Base-by-base conservation (phyloP, 2,329 filamentous ascomycete species). In the Cladosporium colombiae region DNA sequence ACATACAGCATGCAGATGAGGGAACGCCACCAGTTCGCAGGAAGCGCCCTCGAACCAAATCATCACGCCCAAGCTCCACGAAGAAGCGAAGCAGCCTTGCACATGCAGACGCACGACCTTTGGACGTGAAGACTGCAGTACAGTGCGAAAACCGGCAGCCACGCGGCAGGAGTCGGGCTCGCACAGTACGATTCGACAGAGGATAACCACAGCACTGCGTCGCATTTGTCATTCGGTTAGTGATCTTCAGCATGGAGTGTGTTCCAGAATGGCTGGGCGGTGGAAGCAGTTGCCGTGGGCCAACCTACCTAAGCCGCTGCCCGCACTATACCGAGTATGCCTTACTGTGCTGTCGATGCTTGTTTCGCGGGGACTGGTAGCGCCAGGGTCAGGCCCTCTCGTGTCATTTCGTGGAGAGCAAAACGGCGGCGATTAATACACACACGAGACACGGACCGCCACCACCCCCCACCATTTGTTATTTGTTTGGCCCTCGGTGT, bases 231-330 rank as follows among this genome's bases (percentile, higher is more conserved):
- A 57, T 57, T 21, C 33, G 55, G 27, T 35, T 21, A 35, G 55
- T 37, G 55, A 57, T 57, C 55, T 57, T 40, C 55, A 23, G 55
- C 29, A 23, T 23, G 55, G 11, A 21, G 14, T 16, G 55, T 21
- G 55, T 57, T 57, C 55, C 55, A 57, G 55, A 57, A 37, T 35
- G 18, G 55, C 33, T 57, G 31, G 55, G 31, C 52, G 29, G 29
- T 37, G 53, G 53, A 16, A 57, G 29, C 1, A 31, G 29, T 57
- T 37, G 53, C 53, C 53, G 31, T 57, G 16, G 53, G 35, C 35
- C 18, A 44, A 44, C 18, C 37, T 44, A 44, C 37, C 46, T 27
- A 23, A 25, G 49, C 49, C 49, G 25, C 49, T 25, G 40, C 40
- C 40, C 40, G 40, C 40, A 46, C 40, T 46, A 21, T 21, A 46